Evolutionary conservation across 78 protist genomes (phyloP).

Genomic region (Isochrysis galbana): DNA sequence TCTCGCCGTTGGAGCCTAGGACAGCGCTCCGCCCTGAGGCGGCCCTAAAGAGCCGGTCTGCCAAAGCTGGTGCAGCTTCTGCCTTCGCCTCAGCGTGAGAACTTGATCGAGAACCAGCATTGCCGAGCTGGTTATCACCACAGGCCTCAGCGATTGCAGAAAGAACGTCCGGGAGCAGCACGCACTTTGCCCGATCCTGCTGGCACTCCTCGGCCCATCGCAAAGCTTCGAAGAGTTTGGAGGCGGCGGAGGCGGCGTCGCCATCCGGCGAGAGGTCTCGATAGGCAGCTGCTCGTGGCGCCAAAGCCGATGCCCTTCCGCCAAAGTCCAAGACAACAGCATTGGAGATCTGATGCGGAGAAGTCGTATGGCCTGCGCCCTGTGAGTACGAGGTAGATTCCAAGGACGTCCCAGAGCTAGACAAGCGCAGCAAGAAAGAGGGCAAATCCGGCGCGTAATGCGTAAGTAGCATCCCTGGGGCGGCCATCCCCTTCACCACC

Average conservation of each 20-base stretch:
- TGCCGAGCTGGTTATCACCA: too few relatives aligned
- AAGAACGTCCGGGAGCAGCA: background rate
- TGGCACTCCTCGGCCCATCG: background rate
- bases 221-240: background rate
- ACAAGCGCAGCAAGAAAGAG: background rate
- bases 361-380: background rate
- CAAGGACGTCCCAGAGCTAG: background rate
- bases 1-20: too few relatives aligned
- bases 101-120: too few relatives aligned
- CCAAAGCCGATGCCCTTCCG: background rate
- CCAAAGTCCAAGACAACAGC: constrained; percentile 13
- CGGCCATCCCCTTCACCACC: background rate
- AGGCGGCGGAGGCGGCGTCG: background rate
- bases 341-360: background rate
- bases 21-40: background rate
- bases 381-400: too few relatives aligned
- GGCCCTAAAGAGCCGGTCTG: background rate
- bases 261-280: background rate
- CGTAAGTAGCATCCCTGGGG: constrained; percentile 53
- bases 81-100: background rate
- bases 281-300: background rate
- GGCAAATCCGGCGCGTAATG: constrained; percentile 67
- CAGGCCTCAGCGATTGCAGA: too few relatives aligned
- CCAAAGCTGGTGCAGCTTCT: background rate
- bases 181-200: background rate